A percentile compares a stretch with the other conserved stretches of the same genome.
phyloP scores from a whole-genome alignment of 2,329 filamentous ascomycete genomes.

The Periconia sp. region DNA sequence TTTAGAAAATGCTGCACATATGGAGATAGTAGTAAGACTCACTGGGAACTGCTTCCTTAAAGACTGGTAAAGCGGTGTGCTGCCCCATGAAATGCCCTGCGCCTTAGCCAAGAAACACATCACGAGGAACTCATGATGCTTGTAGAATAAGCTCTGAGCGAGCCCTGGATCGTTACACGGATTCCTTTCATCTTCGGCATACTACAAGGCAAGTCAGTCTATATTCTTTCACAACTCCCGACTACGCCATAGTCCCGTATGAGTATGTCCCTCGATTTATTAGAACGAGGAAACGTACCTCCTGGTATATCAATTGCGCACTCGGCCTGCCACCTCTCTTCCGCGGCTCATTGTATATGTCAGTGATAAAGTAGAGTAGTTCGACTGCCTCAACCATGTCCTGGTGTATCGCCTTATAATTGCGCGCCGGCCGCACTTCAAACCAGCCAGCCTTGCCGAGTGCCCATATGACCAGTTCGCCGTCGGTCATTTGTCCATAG shows the following conservation, averaged over 20 bases:
- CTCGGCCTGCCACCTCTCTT: constrained; percentile 47
- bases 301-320: constrained; percentile 48
- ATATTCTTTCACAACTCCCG: background rate
- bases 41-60: constrained; percentile 47
- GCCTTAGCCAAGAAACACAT: constrained; percentile 52
- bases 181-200: constrained; percentile 42
- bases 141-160: constrained; percentile 38
- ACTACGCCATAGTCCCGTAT: background rate
- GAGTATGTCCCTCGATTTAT: background rate
- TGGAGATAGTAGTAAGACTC: constrained; percentile 5
- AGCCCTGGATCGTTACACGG: constrained; percentile 27
- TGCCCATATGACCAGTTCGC: constrained; percentile 69
- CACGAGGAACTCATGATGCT: constrained; percentile 52
- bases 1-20: constrained; percentile 15
- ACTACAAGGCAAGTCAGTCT: constrained; percentile 27
- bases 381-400: constrained; percentile 68
- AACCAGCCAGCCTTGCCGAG: constrained; percentile 71
- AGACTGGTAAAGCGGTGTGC: constrained; percentile 50
- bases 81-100: constrained; percentile 53
- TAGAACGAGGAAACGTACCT: constrained; percentile 31
- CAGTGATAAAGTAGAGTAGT: constrained; percentile 68
- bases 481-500: constrained; percentile 61
- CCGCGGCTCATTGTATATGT: constrained; percentile 58
- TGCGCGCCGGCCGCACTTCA: constrained; percentile 64
- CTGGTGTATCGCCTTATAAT: constrained; percentile 63